These are phyloP conservation scores for Powellomyces hirtus DNA, from an alignment of 192 early-diverging fungal genomes.

Conservation along the genomic window DNA sequence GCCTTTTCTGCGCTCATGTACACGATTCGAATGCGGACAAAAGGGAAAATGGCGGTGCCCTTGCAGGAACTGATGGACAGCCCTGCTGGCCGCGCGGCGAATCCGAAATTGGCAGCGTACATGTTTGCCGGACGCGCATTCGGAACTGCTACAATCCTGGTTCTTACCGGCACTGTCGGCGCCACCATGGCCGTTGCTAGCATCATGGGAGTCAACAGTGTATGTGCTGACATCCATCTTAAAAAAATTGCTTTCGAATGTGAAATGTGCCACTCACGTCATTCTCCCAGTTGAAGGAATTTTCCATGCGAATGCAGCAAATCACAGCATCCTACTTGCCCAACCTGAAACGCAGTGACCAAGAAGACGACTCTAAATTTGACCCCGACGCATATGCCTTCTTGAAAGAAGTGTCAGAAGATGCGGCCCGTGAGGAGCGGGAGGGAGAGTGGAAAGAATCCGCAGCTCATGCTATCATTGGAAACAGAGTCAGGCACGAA, in stretches of 20 bases:
- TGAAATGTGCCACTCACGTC: no score
- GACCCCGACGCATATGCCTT: conserved; percentile 38
- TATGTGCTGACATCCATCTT: conserved; percentile 5
- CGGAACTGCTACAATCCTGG: conserved; percentile 35
- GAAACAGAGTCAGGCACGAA: conserved; percentile 4
- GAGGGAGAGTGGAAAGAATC: conserved; percentile 23
- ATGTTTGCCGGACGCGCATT: conserved; percentile 48
- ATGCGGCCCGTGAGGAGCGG: conserved; percentile 20
- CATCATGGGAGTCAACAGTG: conserved; percentile 37
- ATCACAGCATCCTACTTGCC: conserved; percentile 24
- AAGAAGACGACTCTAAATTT: conserved; percentile 29
- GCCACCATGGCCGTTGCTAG: conserved; percentile 35
- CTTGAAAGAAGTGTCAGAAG: conserved; percentile 29
- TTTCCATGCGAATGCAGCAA: conserved; percentile 32
- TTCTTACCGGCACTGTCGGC: conserved; percentile 33
- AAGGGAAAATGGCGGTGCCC: conserved; percentile 26
- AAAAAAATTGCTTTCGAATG: no score
- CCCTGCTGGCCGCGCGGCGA: conserved; percentile 28
- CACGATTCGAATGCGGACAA: conserved; percentile 20
- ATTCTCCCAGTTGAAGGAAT: conserved; percentile 33
- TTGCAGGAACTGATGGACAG: conserved; percentile 26
- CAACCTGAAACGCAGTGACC: conserved; percentile 23
- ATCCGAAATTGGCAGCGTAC: conserved; percentile 44
- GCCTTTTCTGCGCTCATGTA: conserved; percentile 25
- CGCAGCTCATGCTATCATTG: conserved; percentile 25